A percentile compares a stretch with the other conserved stretches of the same genome.
These are phyloP conservation scores for Protomyces gravidus DNA, from an alignment of 1,139 yeast species.

Conservation along the genomic window DNA sequence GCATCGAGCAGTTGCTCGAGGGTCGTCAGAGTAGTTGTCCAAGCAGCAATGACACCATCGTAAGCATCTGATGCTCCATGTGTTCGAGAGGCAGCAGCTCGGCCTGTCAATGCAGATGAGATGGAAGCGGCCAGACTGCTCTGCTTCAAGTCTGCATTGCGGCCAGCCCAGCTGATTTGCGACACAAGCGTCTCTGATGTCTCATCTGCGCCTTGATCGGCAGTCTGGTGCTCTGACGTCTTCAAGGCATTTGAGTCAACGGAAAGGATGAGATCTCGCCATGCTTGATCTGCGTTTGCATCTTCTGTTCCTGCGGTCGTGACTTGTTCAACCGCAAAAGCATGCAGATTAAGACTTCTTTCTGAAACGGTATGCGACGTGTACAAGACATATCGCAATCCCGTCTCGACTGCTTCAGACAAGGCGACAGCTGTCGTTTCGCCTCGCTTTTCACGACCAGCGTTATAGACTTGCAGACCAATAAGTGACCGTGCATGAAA, in stretches of 20 bases:
- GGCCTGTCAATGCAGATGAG: conserved; percentile 16
- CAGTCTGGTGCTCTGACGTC: neutral
- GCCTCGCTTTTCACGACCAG: neutral
- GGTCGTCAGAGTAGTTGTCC: conserved; percentile 9
- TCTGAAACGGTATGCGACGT: conserved; percentile 7
- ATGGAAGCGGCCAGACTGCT: conserved; percentile 12
- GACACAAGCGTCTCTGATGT: conserved; percentile 1
- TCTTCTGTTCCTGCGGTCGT: neutral
- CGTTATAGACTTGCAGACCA: conserved; percentile 8
- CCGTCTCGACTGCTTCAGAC: conserved; percentile 21
- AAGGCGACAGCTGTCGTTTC: neutral
- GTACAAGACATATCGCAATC: conserved; percentile 10
- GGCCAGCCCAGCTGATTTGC: conserved; percentile 17
- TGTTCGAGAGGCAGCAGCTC: neutral
- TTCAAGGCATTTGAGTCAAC: conserved; percentile 8
- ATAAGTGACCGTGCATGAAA: conserved; percentile 18
- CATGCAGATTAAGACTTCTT: conserved; percentile 12
- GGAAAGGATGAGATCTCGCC: conserved; percentile 5
- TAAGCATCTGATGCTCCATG: neutral
- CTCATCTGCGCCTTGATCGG: neutral
- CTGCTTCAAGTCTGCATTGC: conserved; percentile 10
- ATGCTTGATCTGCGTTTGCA: conserved; percentile 1
- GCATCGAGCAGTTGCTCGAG: conserved; percentile 1
- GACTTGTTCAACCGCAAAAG: conserved; percentile 16
- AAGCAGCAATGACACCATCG: conserved; percentile 10